Evolutionary conservation across 305 asterid genomes (phyloP), one percentile per base, ranked within the genome.

Genomic region (Solanum hybrid): DNA sequence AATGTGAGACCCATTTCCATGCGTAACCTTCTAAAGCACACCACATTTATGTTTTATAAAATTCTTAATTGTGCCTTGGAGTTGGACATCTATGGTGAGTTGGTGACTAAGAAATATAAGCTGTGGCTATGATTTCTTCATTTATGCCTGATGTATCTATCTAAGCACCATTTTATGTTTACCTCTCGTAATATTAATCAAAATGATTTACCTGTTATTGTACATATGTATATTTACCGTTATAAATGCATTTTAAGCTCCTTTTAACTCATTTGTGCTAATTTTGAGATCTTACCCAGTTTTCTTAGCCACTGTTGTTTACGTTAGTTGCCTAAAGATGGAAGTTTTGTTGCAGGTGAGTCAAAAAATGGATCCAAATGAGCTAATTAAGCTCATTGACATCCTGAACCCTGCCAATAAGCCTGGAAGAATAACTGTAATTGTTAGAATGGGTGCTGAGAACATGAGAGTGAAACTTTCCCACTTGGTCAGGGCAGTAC

Each of bases 371-470:
- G 98, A 96, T 87, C 98, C 98, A 18, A 95, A 93, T 1, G 97
- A 96, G 86, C 95, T 96, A 29, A 94, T 95, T 29, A 94, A 95
- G 20, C 94, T 96, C 88, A 46, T 96, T 7, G 98, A 95, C 91
- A 96, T 95, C 89, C 92, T 96, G 90, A 96, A 96, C 37, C 94
- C 97, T 1, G 61, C 84, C 71, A 96, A 96, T 93, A 96, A 95
- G 92, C 93, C 98, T 0, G 98, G 98, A 88, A 95, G 98, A 92
- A 95, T 96, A 14, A 94, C 98, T 0, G 91, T 96, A 51, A 95
- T 96, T 18, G 96, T 94, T 18, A 92, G 98, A 90, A 95, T 96
- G 98, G 98, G 98, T 86, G 98, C 97, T 4, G 98, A 96, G 93
- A 96, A 95, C 90, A 95, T 94, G 98, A 94, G 98, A 89, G 98